A percentile compares a stretch with the other conserved stretches of the same genome.
These are phyloP conservation scores for Eucalyptus cloeziana DNA, from an alignment of 345 rosid species.

Conservation along the genomic window DNA sequence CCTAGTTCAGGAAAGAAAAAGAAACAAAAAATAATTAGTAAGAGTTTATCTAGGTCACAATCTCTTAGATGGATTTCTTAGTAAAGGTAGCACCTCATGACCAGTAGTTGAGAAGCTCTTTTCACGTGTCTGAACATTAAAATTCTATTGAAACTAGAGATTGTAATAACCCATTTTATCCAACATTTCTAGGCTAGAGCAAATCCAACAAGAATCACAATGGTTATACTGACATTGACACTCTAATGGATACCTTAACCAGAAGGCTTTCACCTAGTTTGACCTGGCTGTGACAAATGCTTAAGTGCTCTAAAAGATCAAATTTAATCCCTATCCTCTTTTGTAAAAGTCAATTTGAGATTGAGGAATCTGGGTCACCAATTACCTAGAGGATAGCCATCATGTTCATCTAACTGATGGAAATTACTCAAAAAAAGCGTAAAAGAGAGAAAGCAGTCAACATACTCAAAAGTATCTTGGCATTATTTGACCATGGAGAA, in stretches of 20 bases:
- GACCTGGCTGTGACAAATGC: not conserved
- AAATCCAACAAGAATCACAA: not conserved
- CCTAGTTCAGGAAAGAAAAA: slow-evolving; percentile 26
- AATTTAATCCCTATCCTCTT: not conserved
- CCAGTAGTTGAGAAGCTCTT: not conserved
- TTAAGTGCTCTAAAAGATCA: not conserved
- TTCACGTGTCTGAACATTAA: not conserved
- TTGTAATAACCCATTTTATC: not conserved
- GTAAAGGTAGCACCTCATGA: not conserved
- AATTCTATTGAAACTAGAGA: not conserved
- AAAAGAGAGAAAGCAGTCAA: not conserved
- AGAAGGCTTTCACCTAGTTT: not conserved
- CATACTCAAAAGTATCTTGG: not conserved
- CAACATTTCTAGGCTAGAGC: not conserved
- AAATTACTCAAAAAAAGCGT: not conserved
- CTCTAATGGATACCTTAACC: not conserved
- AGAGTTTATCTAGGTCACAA: not conserved
- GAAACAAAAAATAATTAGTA: not conserved
- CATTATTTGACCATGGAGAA: not conserved
- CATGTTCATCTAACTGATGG: not conserved
- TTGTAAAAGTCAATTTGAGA: not conserved
- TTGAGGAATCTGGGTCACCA: not conserved
- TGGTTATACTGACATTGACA: not conserved
- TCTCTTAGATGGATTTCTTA: not conserved
- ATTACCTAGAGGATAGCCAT: not conserved